phyloP scores from a whole-genome alignment of 2,329 filamentous ascomycete genomes.

The Ophiostoma perfectum region DNA sequence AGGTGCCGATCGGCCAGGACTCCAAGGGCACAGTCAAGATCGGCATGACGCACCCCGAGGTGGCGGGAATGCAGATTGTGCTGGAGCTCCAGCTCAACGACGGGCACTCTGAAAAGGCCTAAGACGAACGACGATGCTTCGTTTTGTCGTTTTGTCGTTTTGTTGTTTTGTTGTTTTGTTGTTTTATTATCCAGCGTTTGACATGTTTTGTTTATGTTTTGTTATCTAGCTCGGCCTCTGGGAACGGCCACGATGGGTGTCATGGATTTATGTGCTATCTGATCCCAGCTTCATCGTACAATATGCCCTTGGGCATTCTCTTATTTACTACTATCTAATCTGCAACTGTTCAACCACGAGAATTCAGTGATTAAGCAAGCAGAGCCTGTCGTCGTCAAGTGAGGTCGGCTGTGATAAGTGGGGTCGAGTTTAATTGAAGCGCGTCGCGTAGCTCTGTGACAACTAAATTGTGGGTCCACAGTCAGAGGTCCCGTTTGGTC shows the following conservation, averaged over 20 bases:
- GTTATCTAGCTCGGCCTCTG: no score
- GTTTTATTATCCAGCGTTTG: background rate
- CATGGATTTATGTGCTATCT: no score
- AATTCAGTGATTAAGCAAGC: no score
- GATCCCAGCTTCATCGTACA: no score
- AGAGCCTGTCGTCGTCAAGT: background rate
- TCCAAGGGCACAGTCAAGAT: slow-evolving; percentile 81
- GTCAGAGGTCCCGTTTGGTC: background rate
- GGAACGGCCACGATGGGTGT: no score
- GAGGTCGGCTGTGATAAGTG: background rate
- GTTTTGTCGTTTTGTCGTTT: background rate
- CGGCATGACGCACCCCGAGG: slow-evolving; percentile 88
- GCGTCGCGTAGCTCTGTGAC: background rate
- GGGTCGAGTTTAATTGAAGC: slow-evolving; percentile 3
- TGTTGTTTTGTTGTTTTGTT: background rate
- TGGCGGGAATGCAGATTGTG: slow-evolving; percentile 77
- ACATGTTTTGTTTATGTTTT: background rate
- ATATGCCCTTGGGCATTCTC: no score
- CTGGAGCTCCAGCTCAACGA: slow-evolving; percentile 91
- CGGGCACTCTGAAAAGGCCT: slow-evolving; percentile 48
- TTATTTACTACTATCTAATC: no score
- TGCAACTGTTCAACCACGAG: no score
- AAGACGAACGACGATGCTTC: background rate
- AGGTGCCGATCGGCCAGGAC: slow-evolving; percentile 33
- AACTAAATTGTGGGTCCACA: background rate